Evolutionary conservation across 2,329 filamentous ascomycete species (phyloP).

Genomic region (Aaosphaeria pasadenensis): DNA sequence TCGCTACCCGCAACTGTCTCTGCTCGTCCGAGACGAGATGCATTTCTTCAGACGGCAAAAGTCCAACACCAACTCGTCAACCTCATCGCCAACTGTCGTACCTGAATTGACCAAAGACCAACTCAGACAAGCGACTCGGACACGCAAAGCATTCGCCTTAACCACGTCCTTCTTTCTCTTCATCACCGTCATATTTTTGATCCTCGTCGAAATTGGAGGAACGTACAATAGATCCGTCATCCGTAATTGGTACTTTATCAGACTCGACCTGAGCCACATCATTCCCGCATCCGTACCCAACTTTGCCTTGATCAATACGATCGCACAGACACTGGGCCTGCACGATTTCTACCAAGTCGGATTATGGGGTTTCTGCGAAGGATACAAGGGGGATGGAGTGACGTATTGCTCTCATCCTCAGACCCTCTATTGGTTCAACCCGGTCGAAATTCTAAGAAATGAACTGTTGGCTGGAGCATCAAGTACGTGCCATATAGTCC

Average conservation of each 20-base stretch:
- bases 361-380: constrained; percentile 89
- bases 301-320: constrained; percentile 75
- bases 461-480: constrained; percentile 80
- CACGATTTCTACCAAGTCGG: constrained; percentile 95
- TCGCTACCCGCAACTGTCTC: not conserved
- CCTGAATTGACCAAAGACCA: constrained; percentile 34
- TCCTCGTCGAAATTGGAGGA: constrained; percentile 79
- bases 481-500: constrained; percentile 46
- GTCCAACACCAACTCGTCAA: constrained; percentile 12
- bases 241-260: constrained; percentile 76
- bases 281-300: constrained; percentile 71
- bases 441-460: constrained; percentile 73
- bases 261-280: constrained; percentile 77
- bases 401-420: constrained; percentile 71
- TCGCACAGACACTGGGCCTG: constrained; percentile 79
- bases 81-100: constrained; percentile 12
- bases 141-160: constrained; percentile 60
- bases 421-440: constrained; percentile 86
- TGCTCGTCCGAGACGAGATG: constrained; percentile 5
- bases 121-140: constrained; percentile 41
- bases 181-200: constrained; percentile 71
- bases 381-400: constrained; percentile 71
- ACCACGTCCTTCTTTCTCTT: constrained; percentile 69
- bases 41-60: constrained; percentile 22
- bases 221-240: constrained; percentile 61